phyloP scores from a whole-genome alignment of 73 alveolate genomes.

The Stentor coeruleus region DNA sequence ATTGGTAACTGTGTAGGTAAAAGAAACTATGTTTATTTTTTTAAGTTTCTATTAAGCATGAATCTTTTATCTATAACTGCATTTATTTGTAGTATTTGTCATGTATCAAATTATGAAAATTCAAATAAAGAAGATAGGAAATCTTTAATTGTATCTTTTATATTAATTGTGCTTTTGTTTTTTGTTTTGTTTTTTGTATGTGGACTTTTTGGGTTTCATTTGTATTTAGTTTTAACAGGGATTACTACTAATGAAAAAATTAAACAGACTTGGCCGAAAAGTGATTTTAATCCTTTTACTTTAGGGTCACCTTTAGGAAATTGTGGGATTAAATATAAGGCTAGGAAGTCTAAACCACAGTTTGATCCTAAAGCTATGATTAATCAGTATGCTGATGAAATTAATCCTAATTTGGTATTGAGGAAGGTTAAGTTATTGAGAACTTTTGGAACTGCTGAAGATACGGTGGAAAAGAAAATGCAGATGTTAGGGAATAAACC shows the following conservation, averaged over 20 bases:
- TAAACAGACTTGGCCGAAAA: constrained; percentile 12
- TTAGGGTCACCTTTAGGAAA: background rate
- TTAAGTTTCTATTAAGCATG: background rate
- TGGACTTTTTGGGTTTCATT: constrained; percentile 26
- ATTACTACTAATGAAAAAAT: constrained; percentile 28
- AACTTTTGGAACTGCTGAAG: background rate
- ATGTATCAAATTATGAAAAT: background rate
- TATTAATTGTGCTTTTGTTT: constrained; percentile 13
- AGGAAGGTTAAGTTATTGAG: background rate
- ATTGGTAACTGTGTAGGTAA: constrained; percentile 32
- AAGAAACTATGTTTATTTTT: constrained; percentile 28
- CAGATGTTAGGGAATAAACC: too few species aligned
- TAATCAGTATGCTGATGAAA: background rate
- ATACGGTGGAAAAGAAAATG: too few species aligned
- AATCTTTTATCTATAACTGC: background rate
- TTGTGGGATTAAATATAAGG: background rate
- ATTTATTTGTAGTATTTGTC: background rate
- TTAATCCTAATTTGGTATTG: background rate
- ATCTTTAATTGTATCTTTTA: background rate
- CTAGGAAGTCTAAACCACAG: background rate
- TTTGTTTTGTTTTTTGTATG: constrained; percentile 2
- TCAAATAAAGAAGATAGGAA: background rate
- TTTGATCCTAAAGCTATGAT: background rate
- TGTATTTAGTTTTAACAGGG: background rate
- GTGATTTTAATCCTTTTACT: background rate